Evolutionary conservation across 2,329 filamentous ascomycete genomes (phyloP), one percentile per base, ranked within the genome.

Genomic region (Verticillium longisporum): DNA sequence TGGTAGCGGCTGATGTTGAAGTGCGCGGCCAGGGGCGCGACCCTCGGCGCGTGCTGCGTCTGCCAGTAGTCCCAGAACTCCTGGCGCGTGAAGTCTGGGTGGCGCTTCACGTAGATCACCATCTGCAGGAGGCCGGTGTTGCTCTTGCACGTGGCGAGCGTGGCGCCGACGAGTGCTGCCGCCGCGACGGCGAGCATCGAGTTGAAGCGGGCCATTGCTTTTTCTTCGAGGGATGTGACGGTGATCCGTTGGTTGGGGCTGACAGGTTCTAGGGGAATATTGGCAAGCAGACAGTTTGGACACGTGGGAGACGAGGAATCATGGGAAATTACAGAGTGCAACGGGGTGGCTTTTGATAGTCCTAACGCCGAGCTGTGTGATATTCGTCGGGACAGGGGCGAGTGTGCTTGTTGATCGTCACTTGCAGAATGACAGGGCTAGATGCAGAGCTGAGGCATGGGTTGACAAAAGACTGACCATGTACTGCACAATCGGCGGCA

Each of bases 141-240:
- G 78, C 81, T 56, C 34, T 82, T 2, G 74, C 57, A 81, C 72
- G 41, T 15, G 6, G 56, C 54, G 56, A 56, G 11, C 14, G 53
- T 37, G 55, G 53, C 53, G 10, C 14, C 38, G 38, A 60, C 21
- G 7, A 63, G 61, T 11, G 54, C 57, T 9, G 62, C 53, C 45
- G 45, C 45, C 4, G 32, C 15, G 53, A 56, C 54, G 13, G 58
- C 32, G 34, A 62, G 41, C 15, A 61, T 45, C 18, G 58, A 31
- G 21, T 37, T 41, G 41, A 61, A 18, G 37, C 58, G 62, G 36
- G 58, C 58, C 61, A 63, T 63, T 31, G 13, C 7, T 21, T 21
- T 45, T 13, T 26, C 10, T 13, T 9, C 56, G 59, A 15, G 11
- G 18, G 10, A 14, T 9, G 61, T 45, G 15, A 57, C 7, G 58